phyloP scores from a whole-genome alignment of 805 yeast species.

The Starmerella cellae region DNA sequence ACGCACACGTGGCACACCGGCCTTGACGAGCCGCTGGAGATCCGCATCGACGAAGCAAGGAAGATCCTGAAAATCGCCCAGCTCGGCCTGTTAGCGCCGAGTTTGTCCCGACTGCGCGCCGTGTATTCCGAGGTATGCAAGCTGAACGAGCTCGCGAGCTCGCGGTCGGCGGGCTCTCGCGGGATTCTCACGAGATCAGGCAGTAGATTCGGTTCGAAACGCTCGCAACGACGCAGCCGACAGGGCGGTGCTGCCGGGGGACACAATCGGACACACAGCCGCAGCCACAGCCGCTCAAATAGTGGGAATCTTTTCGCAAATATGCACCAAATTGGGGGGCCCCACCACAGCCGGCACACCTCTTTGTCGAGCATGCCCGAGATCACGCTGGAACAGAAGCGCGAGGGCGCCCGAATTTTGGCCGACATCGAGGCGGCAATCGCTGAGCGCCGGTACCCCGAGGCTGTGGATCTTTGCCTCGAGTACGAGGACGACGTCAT shows the following conservation, averaged over 20 bases:
- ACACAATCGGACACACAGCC: not conserved
- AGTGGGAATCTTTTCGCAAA: not conserved
- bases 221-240: not conserved
- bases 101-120: constrained; percentile 10
- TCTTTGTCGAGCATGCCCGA: constrained; percentile 38
- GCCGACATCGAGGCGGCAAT: constrained; percentile 59
- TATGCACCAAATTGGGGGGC: not conserved
- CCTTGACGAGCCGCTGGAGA: constrained; percentile 39
- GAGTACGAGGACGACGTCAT: constrained; percentile 3
- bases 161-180: not conserved
- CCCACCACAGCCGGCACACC: constrained; percentile 5
- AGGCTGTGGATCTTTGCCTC: constrained; percentile 28
- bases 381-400: constrained; percentile 37
- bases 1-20: constrained; percentile 75
- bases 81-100: constrained; percentile 14
- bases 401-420: constrained; percentile 44
- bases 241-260: not conserved
- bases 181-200: not conserved
- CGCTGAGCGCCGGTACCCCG: constrained; percentile 44
- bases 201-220: not conserved
- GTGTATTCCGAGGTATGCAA: constrained; percentile 12
- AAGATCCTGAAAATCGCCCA: constrained; percentile 36
- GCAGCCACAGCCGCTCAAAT: not conserved
- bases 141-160: constrained; percentile 11
- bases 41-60: constrained; percentile 20